These are phyloP conservation scores for Suhomyces faveliae DNA, from an alignment of 805 yeast genomes.

Conservation along the genomic window DNA sequence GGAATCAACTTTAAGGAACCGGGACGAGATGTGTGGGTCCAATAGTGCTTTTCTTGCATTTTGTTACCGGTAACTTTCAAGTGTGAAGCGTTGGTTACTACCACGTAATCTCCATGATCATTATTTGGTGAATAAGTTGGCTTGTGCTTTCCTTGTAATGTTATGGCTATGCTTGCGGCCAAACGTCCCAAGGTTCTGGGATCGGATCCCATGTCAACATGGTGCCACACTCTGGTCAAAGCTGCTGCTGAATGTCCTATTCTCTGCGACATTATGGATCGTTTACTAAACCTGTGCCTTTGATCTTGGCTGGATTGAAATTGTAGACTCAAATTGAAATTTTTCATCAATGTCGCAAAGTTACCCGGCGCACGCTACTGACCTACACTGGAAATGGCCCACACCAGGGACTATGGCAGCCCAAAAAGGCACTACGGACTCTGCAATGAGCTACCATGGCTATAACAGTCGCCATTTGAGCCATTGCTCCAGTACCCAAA, in stretches of 20 bases:
- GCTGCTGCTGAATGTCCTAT: constrained; percentile 64
- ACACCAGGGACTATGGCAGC: neutral
- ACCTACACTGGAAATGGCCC: neutral
- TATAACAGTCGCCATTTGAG: neutral
- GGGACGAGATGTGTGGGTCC: constrained; percentile 87
- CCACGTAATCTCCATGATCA: constrained; percentile 96
- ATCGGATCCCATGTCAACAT: constrained; percentile 85
- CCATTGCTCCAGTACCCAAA: too few relatives aligned
- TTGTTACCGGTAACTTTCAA: constrained; percentile 85
- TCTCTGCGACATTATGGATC: constrained; percentile 42
- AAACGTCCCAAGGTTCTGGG: constrained; percentile 85
- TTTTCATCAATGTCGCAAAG: constrained; percentile 1
- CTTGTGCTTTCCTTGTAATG: constrained; percentile 95
- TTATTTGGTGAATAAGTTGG: constrained; percentile 71
- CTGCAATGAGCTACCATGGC: neutral
- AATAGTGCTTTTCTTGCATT: constrained; percentile 73
- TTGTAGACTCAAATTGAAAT: neutral
- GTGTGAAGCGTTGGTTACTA: constrained; percentile 86
- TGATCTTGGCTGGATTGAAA: neutral
- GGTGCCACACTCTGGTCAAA: constrained; percentile 91
- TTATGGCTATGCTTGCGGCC: constrained; percentile 83
- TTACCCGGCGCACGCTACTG: neutral
- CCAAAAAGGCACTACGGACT: neutral
- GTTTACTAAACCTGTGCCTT: neutral
- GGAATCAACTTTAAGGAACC: constrained; percentile 83